Conservation (phyloP, 2,329 filamentous ascomycete genomes). For the Pestalotiopsis fici region DNA sequence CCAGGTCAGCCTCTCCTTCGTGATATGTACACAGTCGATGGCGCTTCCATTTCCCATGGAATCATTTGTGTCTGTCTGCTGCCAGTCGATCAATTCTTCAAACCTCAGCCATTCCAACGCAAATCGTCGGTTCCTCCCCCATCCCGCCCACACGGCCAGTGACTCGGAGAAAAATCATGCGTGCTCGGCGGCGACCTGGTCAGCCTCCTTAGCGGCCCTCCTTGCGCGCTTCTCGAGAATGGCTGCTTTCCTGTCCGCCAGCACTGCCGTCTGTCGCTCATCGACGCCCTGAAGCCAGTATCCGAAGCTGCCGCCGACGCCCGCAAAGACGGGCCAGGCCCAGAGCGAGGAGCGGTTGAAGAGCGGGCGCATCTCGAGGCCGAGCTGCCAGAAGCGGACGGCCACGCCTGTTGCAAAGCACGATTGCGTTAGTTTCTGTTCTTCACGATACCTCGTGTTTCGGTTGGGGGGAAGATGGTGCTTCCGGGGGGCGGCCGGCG, state of each 20-base stretch:
- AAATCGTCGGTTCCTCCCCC: not conserved
- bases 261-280: constrained; percentile 73
- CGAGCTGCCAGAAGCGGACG: constrained; percentile 93
- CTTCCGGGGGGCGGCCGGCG: constrained; percentile 11
- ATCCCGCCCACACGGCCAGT: not conserved
- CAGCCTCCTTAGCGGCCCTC: constrained; percentile 67
- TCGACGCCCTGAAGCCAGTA: constrained; percentile 97
- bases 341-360: constrained; percentile 83
- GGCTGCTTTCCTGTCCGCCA: constrained; percentile 76
- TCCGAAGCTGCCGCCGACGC: constrained; percentile 86
- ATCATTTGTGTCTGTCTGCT: not conserved
- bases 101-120: not conserved
- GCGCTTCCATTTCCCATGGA: not conserved
- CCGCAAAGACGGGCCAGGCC: constrained; percentile 89
- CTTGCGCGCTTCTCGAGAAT: constrained; percentile 89
- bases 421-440: not conserved
- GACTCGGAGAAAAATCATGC: constrained; percentile 7
- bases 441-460: not conserved
- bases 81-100: not conserved
- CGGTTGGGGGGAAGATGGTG: not conserved
- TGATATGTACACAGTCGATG: constrained; percentile 22
- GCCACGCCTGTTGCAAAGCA: constrained; percentile 68
- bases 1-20: constrained; percentile 5
- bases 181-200: constrained; percentile 20
- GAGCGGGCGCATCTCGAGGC: constrained; percentile 96